phyloP scores from a whole-genome alignment of 2,329 filamentous ascomycete species.

The Verticillium tricorpus region DNA sequence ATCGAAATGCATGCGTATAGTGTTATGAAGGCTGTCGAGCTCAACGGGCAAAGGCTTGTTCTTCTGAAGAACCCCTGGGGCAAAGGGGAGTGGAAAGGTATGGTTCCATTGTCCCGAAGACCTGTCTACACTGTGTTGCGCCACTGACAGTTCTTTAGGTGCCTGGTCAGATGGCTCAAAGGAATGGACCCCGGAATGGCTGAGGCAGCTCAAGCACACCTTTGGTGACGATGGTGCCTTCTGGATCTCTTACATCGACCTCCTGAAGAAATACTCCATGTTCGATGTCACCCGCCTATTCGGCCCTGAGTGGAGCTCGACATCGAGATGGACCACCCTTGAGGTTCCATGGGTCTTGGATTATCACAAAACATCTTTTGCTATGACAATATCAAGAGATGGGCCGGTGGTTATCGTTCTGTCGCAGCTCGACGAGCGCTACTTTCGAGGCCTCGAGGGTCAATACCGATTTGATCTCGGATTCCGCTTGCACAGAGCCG shows the following conservation, averaged over 20 bases:
- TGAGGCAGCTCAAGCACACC: constrained; percentile 58
- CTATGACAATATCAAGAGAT: constrained; percentile 41
- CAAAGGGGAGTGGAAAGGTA: constrained; percentile 71
- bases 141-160: constrained; percentile 12
- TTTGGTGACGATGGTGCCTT: constrained; percentile 63
- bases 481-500: constrained; percentile 49
- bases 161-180: constrained; percentile 59
- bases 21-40: constrained; percentile 53
- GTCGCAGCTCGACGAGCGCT: constrained; percentile 53
- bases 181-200: constrained; percentile 71
- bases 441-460: constrained; percentile 52
- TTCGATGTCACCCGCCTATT: constrained; percentile 42
- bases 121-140: constrained; percentile 6
- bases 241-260: constrained; percentile 41
- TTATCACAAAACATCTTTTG: constrained; percentile 51
- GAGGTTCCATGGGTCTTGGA: constrained; percentile 52
- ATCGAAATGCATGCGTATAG: constrained; percentile 57
- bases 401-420: constrained; percentile 52
- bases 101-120: constrained; percentile 39
- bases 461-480: constrained; percentile 51
- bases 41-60: constrained; percentile 59
- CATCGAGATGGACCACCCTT: constrained; percentile 44
- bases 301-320: constrained; percentile 46
- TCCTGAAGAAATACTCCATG: constrained; percentile 38
- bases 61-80: constrained; percentile 77